Percentiles rank a stretch among this genome's conserved stretches.
Evolutionary conservation across 192 early-diverging fungal species (phyloP).

Genomic region (Podila minutissima): DNA sequence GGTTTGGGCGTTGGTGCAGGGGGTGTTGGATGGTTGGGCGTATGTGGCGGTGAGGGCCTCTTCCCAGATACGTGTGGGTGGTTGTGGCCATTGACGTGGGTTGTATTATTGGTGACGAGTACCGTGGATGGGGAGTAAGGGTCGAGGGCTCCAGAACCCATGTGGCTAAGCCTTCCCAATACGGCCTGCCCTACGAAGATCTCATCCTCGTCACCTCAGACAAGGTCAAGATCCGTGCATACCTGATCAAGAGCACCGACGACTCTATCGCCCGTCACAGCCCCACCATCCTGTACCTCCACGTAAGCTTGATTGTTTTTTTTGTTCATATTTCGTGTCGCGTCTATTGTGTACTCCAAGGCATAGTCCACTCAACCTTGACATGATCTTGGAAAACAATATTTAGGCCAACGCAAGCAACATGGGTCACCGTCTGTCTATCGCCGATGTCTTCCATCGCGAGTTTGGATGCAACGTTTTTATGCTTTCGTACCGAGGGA

Average conservation of each 20-base stretch:
- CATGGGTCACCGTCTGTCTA: conserved; percentile 96
- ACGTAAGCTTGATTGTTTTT: conserved; percentile 63
- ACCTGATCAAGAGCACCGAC: conserved; percentile 73
- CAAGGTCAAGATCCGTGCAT: conserved; percentile 80
- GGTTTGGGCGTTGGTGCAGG: conserved; percentile 3
- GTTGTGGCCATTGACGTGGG: neutral
- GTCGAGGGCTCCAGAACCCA: conserved; percentile 58
- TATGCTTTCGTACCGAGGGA: conserved; percentile 97
- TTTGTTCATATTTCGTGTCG: neutral
- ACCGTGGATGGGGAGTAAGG: too few species aligned
- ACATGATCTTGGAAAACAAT: neutral
- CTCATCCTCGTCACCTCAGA: conserved; percentile 82
- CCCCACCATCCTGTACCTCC: conserved; percentile 89
- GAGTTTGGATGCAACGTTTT: conserved; percentile 85
- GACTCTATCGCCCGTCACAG: conserved; percentile 63
- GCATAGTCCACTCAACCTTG: neutral
- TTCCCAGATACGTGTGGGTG: neutral
- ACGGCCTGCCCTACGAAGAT: conserved; percentile 70
- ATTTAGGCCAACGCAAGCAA: conserved; percentile 95
- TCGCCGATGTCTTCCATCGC: conserved; percentile 79
- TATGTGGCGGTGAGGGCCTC: neutral
- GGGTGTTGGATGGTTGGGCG: neutral
- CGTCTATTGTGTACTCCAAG: neutral
- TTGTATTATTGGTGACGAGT: too few species aligned
- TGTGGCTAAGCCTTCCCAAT: conserved; percentile 75